Evolutionary conservation across 2,329 filamentous ascomycete species (phyloP), one percentile per base, ranked within the genome.

Genomic region (Nothophoma quercina): DNA sequence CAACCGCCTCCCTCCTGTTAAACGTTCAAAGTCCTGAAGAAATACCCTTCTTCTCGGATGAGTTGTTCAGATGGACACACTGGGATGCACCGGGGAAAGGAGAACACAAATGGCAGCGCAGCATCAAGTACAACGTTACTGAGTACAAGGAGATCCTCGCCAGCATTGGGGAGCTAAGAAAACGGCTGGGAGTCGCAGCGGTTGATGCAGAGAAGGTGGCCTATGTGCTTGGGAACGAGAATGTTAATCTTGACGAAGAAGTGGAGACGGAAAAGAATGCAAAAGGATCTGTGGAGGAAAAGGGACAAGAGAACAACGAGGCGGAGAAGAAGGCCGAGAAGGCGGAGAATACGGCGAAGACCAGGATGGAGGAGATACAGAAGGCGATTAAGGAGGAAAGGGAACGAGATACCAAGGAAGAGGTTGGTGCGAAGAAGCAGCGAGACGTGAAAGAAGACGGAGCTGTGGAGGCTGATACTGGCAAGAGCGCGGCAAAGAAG

Each of bases 31-130:
- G 86, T 54, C 81, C 87, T 0, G 71, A 78, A 0, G 73, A 75
- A 10, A 79, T 87, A 40, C 82, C 89, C 1, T 93, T 93, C 78
- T 93, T 93, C 74, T 89, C 87, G 2, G 91, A 96, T 66, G 90
- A 95, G 73, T 81, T 87, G 3, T 93, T 87, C 67, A 82, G 86
- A 59, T 93, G 89, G 89, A 74, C 88, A 5, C 84, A 84, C 64
- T 84, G 82, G 67, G 74, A 77, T 32, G 80, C 77, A 46, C 73
- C 65, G 0, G 73, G 77, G 19, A 36, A 33, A 25, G 26, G 7
- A 13, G 76, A 71, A n/a, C n/a, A n/a, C n/a, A n/a, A n/a, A 0
- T 83, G 80, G 81, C 70, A 75, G 28, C 66, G 78, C 45, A 72
- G 70, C 50, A 86, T 91, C 69, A 89, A 87, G 72, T 95, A 95